Evolutionary conservation across 495 filamentous ascomycete genomes (phyloP), one percentile per base, ranked within the genome.

Genomic region (Glonium stellatum): DNA sequence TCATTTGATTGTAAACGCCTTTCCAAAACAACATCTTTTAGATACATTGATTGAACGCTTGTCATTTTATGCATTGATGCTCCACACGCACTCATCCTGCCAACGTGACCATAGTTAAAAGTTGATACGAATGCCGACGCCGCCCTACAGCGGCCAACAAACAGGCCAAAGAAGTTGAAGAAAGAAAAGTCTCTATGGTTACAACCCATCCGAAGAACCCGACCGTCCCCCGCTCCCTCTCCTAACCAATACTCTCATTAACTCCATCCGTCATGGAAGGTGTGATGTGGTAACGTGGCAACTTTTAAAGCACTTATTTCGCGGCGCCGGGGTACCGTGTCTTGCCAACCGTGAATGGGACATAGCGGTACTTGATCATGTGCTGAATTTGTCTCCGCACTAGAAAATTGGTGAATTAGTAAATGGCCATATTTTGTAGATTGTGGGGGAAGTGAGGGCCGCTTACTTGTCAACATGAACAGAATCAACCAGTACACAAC

Each of bases 281-380:
- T 31, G 27, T 31, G 27, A 31, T 31, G 27, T 31, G 27, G 27
- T 51, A 27, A 51, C 6, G 48, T 27, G 18, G 48, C 18, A 25
- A 22, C 5, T 51, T 4, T n/a, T 25, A 9, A 15, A 25, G 6
- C 27, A 6, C 27, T 62, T 19, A 67, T 62, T 64, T 67, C 47
- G 57, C 50, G 54, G 62, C 53, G 54, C 66, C 64, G 27, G 64
- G 46, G 75, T 96, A 97, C 59, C 83, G 82, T 27, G 88, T 81
- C 83, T 97, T 97, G 71, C 92, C 92, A 64, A 96, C 85, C 18
- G 89, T 85, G 79, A 97, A 97, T 42, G 92, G 92, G 31, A 97
- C 90, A 71, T 97, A 98, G 75, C 93, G 89, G 78, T 98, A 98
- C 78, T 97, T 98, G 84, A 98, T 96, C 93, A 98, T 98, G 76